phyloP scores from a whole-genome alignment of 2,329 filamentous ascomycete genomes.

The Penicillium sp. region DNA sequence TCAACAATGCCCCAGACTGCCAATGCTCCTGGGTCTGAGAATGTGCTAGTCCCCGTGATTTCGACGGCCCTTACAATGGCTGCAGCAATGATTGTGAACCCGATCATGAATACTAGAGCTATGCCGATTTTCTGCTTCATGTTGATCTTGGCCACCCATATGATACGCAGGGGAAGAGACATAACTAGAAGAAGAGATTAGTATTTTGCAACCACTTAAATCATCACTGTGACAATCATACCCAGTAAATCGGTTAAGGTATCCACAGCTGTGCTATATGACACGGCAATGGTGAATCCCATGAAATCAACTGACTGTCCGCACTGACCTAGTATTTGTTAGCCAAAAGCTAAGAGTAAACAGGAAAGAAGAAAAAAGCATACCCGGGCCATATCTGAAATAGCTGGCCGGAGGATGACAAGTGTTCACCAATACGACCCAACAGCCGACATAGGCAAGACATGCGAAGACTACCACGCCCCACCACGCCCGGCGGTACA shows the following conservation, averaged over 20 bases:
- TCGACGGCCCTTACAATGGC: conserved; percentile 30
- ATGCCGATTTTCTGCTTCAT: conserved; percentile 29
- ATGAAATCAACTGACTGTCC: conserved; percentile 14
- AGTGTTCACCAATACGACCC: conserved; percentile 17
- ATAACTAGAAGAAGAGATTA: conserved; percentile 24
- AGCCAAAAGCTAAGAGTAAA: neutral
- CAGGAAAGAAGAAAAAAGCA: neutral
- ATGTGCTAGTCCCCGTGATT: conserved; percentile 21
- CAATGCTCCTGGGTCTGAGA: conserved; percentile 19
- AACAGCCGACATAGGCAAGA: conserved; percentile 19
- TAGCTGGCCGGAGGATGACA: conserved; percentile 22
- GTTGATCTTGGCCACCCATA: conserved; percentile 29
- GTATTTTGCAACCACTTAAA: neutral
- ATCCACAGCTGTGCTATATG: conserved; percentile 24
- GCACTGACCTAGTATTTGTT: conserved; percentile 13
- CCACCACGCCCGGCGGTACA: conserved; percentile 18
- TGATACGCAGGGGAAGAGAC: conserved; percentile 30
- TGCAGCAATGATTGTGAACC: conserved; percentile 25
- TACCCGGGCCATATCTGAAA: conserved; percentile 13
- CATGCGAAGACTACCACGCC: conserved; percentile 9
- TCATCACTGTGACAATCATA: neutral
- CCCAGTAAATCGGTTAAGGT: conserved; percentile 27
- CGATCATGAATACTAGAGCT: conserved; percentile 29
- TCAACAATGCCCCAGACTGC: conserved; percentile 23
- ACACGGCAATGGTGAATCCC: conserved; percentile 20